Percentiles rank a stretch among this genome's conserved stretches.
Conservation (phyloP, 345 rosid genomes). For the Salix viminalis region DNA sequence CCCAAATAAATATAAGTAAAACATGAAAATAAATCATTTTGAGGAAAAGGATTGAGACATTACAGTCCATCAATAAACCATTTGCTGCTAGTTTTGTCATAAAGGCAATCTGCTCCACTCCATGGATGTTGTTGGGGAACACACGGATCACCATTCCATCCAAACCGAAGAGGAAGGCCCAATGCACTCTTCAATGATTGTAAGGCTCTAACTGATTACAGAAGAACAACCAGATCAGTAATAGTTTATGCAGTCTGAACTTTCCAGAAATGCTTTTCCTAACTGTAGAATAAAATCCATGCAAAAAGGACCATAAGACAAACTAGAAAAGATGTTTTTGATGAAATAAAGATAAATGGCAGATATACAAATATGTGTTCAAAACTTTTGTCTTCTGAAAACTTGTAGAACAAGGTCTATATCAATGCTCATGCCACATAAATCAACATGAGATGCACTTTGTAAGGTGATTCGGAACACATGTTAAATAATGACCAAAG, state of each 20-base stretch:
- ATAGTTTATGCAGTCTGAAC: not conserved
- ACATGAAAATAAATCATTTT: conserved; percentile 5
- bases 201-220: conserved; percentile 61
- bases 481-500: not conserved
- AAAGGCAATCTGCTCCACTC: conserved; percentile 87
- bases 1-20: not conserved
- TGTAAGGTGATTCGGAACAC: not conserved
- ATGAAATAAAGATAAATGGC: not conserved
- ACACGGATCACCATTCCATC: conserved; percentile 99
- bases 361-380: not conserved
- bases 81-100: conserved; percentile 54
- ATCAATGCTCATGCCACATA: not conserved
- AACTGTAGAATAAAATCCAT: not conserved
- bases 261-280: conserved; percentile 1
- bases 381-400: not conserved
- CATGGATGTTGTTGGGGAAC: conserved; percentile 99
- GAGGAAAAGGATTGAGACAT: conserved; percentile 26
- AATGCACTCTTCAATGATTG: conserved; percentile 63
- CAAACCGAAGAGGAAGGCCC: conserved; percentile 84
- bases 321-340: not conserved
- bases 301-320: not conserved
- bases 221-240: conserved; percentile 23
- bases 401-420: not conserved
- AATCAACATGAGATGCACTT: not conserved
- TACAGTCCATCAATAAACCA: conserved; percentile 99